Evolutionary conservation across 768 basidiomycete species (phyloP).

Genomic region (Calvatia gigantea): DNA sequence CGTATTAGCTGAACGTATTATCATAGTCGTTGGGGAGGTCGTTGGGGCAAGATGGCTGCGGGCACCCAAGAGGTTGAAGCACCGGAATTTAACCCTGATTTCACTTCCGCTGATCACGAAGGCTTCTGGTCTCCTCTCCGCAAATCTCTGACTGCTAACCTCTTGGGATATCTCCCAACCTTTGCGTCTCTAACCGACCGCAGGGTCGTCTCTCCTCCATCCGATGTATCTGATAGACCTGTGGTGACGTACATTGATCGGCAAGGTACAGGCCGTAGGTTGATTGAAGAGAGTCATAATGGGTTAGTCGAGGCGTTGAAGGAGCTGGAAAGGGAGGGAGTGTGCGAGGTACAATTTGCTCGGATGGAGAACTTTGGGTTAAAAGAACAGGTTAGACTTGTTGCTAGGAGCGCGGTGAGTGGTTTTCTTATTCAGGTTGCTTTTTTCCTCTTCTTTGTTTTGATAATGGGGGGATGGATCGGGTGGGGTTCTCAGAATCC

Average conservation of each 20-base stretch:
- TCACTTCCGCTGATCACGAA: not conserved
- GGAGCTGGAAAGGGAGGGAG: conserved; percentile 18
- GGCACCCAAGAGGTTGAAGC: conserved; percentile 28
- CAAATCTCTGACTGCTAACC: conserved; percentile 22
- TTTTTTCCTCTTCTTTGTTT: not conserved
- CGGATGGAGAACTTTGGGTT: conserved; percentile 20
- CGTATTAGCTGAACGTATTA: not conserved
- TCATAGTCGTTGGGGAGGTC: conserved; percentile 22
- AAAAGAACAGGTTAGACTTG: conserved; percentile 19
- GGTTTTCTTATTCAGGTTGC: not conserved
- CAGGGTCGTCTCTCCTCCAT: conserved; percentile 13
- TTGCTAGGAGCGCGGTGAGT: conserved; percentile 22
- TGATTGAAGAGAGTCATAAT: conserved; percentile 20
- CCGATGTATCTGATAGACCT: conserved; percentile 17
- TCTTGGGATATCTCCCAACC: conserved; percentile 29
- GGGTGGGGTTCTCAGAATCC: too few species aligned
- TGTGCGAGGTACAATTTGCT: conserved; percentile 20
- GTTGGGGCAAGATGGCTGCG: conserved; percentile 35
- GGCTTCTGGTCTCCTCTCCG: conserved; percentile 35
- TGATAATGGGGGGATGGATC: too few species aligned
- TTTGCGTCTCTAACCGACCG: conserved; percentile 13
- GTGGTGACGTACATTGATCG: conserved; percentile 58
- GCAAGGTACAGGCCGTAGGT: conserved; percentile 32
- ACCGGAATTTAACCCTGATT: conserved; percentile 9
- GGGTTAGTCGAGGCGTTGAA: conserved; percentile 20